Conservation (phyloP, 352 stramenopile genomes). For the Globisporangium spiculum region DNA sequence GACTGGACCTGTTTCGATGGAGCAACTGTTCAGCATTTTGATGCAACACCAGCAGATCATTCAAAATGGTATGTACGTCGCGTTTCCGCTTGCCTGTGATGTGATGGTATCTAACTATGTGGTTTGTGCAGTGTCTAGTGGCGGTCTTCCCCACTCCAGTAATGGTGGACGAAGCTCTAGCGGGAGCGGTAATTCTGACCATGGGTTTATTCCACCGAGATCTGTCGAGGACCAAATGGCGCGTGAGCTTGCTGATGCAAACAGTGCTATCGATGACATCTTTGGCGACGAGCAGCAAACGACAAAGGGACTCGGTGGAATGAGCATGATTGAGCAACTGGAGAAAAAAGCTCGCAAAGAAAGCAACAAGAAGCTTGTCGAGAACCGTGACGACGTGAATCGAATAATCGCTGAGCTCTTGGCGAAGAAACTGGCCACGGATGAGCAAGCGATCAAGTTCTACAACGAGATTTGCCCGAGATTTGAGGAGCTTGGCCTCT, state of each 20-base stretch:
- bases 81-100: neutral
- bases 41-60: conserved; percentile 90
- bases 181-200: conserved; percentile 22
- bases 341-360: conserved; percentile 85
- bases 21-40: conserved; percentile 82
- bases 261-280: conserved; percentile 81
- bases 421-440: conserved; percentile 38
- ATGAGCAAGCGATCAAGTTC: conserved; percentile 73
- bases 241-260: conserved; percentile 67
- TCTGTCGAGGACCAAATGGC: conserved; percentile 86
- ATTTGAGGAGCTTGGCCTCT: conserved; percentile 63
- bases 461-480: conserved; percentile 53
- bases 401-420: conserved; percentile 51
- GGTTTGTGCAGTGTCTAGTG: conserved; percentile 36
- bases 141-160: conserved; percentile 4
- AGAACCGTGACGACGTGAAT: conserved; percentile 67
- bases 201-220: conserved; percentile 20
- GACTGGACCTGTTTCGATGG: conserved; percentile 69
- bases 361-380: conserved; percentile 86
- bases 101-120: neutral
- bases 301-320: conserved; percentile 59
- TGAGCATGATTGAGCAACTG: conserved; percentile 87
- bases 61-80: conserved; percentile 52
- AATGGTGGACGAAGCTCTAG: conserved; percentile 14
- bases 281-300: conserved; percentile 80